A percentile compares a stretch with the other conserved stretches of the same genome.
phyloP scores from a whole-genome alignment of 305 asterid species.

The Striga hermonthica region DNA sequence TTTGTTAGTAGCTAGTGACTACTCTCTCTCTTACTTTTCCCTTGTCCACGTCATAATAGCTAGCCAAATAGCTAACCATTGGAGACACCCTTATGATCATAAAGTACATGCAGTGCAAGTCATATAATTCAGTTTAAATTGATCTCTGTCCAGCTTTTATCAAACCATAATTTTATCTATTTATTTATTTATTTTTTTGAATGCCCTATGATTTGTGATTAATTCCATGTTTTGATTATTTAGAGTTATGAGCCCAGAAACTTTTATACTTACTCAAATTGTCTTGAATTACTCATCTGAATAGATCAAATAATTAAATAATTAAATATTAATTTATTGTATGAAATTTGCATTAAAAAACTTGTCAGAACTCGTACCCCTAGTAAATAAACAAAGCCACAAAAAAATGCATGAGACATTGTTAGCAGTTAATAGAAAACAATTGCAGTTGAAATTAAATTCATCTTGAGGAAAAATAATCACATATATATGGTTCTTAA shows the following conservation, averaged over 20 bases:
- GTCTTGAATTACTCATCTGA: neutral
- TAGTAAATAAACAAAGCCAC: neutral
- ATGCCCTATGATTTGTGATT: neutral
- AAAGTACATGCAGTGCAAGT: constrained; percentile 7
- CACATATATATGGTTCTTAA: constrained; percentile 15
- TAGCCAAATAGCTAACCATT: too few relatives aligned
- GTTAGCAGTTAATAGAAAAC: constrained; percentile 4
- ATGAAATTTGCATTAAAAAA: too few relatives aligned
- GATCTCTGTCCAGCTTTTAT: neutral
- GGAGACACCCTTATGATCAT: too few relatives aligned
- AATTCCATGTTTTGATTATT: neutral
- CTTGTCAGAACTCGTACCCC: constrained; percentile 8
- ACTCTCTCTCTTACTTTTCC: too few relatives aligned
- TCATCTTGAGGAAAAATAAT: neutral
- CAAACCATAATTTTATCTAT: neutral
- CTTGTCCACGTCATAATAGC: too few relatives aligned
- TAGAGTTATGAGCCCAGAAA: too few relatives aligned
- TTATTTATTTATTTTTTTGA: neutral
- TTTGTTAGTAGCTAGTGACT: too few relatives aligned
- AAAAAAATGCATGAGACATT: constrained; percentile 9
- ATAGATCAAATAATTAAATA: neutral
- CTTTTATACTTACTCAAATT: neutral
- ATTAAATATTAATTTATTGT: neutral
- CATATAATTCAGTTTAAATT: constrained; percentile 3
- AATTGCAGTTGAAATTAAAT: neutral